Conservation (phyloP, 2,329 filamentous ascomycete species). For the Aspergillus flavus region DNA sequence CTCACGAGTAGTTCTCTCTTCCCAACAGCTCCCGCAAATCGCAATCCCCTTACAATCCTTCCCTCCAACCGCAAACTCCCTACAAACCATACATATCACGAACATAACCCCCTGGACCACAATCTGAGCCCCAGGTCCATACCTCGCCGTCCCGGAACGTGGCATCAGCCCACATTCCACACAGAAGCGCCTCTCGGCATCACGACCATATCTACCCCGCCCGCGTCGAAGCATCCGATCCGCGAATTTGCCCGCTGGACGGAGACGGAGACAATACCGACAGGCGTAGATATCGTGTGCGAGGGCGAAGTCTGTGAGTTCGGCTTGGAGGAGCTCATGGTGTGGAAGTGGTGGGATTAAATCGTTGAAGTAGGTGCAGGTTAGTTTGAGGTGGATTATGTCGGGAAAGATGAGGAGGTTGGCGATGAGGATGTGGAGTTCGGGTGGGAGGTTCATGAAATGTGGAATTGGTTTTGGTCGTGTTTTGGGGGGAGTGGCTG, state of each 20-base stretch:
- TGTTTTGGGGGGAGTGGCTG: background rate
- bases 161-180: constrained; percentile 31
- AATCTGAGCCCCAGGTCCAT: constrained; percentile 29
- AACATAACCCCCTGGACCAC: constrained; percentile 20
- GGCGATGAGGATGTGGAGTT: constrained; percentile 33
- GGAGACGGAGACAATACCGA: constrained; percentile 33
- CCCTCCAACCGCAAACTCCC: constrained; percentile 18
- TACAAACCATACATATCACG: constrained; percentile 29
- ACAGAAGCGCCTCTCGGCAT: constrained; percentile 30
- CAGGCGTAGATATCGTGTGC: constrained; percentile 27
- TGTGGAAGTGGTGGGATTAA: constrained; percentile 26
- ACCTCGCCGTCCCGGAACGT: constrained; percentile 25
- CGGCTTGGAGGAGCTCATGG: constrained; percentile 26
- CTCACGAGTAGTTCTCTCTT: background rate
- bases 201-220: constrained; percentile 19
- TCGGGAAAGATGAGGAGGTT: constrained; percentile 29
- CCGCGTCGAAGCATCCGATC: constrained; percentile 30
- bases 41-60: constrained; percentile 13
- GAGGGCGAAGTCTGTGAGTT: constrained; percentile 24
- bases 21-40: constrained; percentile 18
- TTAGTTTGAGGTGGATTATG: constrained; percentile 27
- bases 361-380: constrained; percentile 29
- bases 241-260: constrained; percentile 23
- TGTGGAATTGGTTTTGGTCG: background rate
- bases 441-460: constrained; percentile 28